phyloP scores from a whole-genome alignment of 2,329 filamentous ascomycete species.

The Venturiaceae sp. region DNA sequence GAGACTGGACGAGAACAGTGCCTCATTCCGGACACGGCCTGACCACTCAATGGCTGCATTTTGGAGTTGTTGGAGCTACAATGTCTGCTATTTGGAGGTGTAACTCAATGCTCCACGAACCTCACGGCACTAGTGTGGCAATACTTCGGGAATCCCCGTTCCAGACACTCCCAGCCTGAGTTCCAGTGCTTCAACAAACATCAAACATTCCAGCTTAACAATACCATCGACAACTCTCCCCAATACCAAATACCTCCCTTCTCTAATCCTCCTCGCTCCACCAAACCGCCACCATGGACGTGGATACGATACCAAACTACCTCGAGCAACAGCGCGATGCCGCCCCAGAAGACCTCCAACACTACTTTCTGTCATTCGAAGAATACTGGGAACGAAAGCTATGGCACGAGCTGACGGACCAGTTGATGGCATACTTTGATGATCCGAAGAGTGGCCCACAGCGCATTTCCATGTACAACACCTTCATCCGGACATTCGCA shows the following conservation, averaged over 20 bases:
- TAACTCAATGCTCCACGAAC: not conserved
- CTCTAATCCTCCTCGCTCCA: not conserved
- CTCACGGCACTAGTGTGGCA: no score
- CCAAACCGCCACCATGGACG: slow-evolving; percentile 52
- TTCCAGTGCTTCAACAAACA: not conserved
- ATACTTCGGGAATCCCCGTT: no score
- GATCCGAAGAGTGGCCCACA: slow-evolving; percentile 70
- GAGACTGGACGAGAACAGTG: slow-evolving; percentile 19
- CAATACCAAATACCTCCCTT: not conserved
- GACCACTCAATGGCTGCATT: slow-evolving; percentile 26
- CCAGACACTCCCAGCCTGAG: no score
- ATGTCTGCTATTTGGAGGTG: not conserved
- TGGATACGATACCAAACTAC: slow-evolving; percentile 84
- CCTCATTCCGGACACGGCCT: slow-evolving; percentile 28
- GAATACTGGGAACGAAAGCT: slow-evolving; percentile 97
- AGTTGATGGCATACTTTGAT: slow-evolving; percentile 80
- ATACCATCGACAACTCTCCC: not conserved
- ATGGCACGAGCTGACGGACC: slow-evolving; percentile 96
- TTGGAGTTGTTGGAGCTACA: slow-evolving; percentile 12
- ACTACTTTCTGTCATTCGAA: slow-evolving; percentile 84
- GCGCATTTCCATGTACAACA: slow-evolving; percentile 83
- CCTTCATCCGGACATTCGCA: slow-evolving; percentile 90
- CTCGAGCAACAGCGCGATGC: slow-evolving; percentile 81
- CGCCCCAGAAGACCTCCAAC: slow-evolving; percentile 79
- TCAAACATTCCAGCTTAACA: not conserved